phyloP scores from a whole-genome alignment of 805 yeast species.

The Ogataea paraovalis region DNA sequence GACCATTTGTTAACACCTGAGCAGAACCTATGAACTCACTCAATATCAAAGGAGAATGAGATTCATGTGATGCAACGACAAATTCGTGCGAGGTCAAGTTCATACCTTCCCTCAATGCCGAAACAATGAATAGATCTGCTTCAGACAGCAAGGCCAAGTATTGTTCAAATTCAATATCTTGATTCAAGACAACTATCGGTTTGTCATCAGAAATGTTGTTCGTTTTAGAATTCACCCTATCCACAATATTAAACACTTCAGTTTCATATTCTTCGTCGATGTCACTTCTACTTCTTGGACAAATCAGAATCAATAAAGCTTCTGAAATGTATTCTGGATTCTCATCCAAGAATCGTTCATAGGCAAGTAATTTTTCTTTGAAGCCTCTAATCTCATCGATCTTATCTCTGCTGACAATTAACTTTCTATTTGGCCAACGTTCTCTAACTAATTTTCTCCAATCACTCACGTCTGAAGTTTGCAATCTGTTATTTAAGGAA shows the following conservation, averaged over 20 bases:
- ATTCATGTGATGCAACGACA: conserved; percentile 65
- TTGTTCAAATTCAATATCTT: conserved; percentile 85
- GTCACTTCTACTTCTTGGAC: conserved; percentile 49
- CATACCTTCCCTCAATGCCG: conserved; percentile 95
- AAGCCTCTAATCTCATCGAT: conserved; percentile 85
- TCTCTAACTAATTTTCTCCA: conserved; percentile 73
- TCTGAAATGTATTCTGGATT: conserved; percentile 68
- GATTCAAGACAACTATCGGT: conserved; percentile 84
- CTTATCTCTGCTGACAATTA: conserved; percentile 86
- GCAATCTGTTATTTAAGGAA: conserved; percentile 44
- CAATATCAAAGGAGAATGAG: conserved; percentile 75
- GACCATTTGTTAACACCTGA: conserved; percentile 63
- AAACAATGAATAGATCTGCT: conserved; percentile 83
- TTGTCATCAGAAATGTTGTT: conserved; percentile 69
- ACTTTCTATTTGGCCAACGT: conserved; percentile 67
- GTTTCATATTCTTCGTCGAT: conserved; percentile 63
- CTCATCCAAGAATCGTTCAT: conserved; percentile 66
- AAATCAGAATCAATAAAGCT: conserved; percentile 79
- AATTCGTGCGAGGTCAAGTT: conserved; percentile 95
- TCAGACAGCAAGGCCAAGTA: conserved; percentile 81
- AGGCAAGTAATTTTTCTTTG: conserved; percentile 81
- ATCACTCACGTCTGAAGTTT: conserved; percentile 43
- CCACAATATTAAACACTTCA: conserved; percentile 72
- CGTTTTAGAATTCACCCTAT: conserved; percentile 76
- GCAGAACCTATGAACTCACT: conserved; percentile 97